phyloP scores from a whole-genome alignment of 495 filamentous ascomycete genomes.

The Tuber umbilicatum region DNA sequence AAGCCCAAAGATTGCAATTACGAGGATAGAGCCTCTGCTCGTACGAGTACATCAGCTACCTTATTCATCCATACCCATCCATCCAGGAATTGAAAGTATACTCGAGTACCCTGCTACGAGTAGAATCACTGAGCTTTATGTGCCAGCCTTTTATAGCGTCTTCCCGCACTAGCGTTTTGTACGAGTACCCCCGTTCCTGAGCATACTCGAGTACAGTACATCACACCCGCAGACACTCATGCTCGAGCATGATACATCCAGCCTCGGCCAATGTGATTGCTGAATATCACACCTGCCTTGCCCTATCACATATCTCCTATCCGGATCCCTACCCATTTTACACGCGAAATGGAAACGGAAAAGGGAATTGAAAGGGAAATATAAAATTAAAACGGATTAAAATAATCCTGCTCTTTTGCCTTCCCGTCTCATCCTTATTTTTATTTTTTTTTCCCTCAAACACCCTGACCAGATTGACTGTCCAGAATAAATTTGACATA shows the following conservation, averaged over 20 bases:
- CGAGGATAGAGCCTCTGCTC: neutral
- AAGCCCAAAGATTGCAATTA: neutral
- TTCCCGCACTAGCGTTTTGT: conserved; percentile 22
- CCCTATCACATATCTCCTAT: conserved; percentile 34
- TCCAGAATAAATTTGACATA: too few species aligned
- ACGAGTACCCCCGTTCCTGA: conserved; percentile 12
- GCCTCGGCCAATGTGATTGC: conserved; percentile 34
- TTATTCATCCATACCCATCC: neutral
- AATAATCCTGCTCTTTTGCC: conserved; percentile 27
- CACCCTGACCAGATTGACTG: too few species aligned
- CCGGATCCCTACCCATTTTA: conserved; percentile 31
- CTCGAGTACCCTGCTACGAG: neutral
- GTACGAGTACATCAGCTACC: neutral
- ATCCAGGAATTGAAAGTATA: neutral
- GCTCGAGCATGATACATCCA: conserved; percentile 35
- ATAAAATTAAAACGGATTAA: neutral
- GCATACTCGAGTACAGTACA: conserved; percentile 23
- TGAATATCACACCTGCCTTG: conserved; percentile 9
- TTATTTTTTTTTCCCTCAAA: conserved; percentile 10
- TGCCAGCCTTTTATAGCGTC: conserved; percentile 16
- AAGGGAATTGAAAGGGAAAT: neutral
- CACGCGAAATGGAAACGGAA: conserved; percentile 17
- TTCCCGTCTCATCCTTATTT: conserved; percentile 9
- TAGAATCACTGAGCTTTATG: neutral
- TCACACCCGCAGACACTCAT: neutral